phyloP scores from a whole-genome alignment of 257 asterid species.

The Echium plantagineum region DNA sequence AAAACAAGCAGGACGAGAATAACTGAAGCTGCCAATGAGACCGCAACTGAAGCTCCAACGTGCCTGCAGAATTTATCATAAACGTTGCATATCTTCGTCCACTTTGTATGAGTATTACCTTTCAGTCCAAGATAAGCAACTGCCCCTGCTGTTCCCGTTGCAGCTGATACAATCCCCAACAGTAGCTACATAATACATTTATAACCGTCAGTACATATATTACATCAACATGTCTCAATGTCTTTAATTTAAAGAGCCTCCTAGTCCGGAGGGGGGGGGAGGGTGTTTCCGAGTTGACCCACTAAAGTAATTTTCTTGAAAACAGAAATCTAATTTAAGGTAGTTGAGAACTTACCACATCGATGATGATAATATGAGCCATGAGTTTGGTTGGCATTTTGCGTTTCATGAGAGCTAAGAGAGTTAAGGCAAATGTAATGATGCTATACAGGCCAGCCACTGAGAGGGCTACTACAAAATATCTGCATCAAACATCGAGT shows the following conservation, averaged over 20 bases:
- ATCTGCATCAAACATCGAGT: constrained; percentile 21
- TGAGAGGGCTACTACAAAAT: constrained; percentile 31
- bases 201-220: no score
- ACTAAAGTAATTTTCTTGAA: no score
- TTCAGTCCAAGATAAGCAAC: constrained; percentile 44
- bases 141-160: constrained; percentile 48
- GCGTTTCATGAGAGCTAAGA: constrained; percentile 26
- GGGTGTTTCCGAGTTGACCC: no score
- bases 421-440: constrained; percentile 20
- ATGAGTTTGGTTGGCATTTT: constrained; percentile 15
- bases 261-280: no score
- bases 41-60: constrained; percentile 30
- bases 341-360: constrained; percentile 27
- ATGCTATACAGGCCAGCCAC: constrained; percentile 30
- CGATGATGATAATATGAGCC: constrained; percentile 28
- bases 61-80: constrained; percentile 36
- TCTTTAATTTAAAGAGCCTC: no score
- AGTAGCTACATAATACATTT: constrained; percentile 30
- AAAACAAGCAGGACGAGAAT: constrained; percentile 30
- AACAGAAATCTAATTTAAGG: no score
- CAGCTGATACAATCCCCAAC: constrained; percentile 42
- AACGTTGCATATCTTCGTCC: constrained; percentile 33
- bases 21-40: constrained; percentile 31
- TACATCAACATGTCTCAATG: no score
- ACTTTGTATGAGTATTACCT: constrained; percentile 33